These are phyloP conservation scores for Akanthomyces dipterigenus DNA, from an alignment of 2,329 filamentous ascomycete species.

Conservation along the genomic window DNA sequence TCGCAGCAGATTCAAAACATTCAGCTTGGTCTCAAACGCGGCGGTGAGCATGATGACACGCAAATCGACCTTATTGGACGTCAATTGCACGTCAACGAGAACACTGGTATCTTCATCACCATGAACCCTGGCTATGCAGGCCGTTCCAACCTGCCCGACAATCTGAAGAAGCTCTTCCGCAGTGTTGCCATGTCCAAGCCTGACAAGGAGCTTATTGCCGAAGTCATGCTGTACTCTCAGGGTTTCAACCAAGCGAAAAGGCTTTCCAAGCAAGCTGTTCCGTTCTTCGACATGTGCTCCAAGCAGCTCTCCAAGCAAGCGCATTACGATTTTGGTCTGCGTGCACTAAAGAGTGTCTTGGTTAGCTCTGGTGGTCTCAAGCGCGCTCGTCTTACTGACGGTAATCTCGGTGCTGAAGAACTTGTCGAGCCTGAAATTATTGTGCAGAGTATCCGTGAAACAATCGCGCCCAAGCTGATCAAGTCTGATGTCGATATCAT, in stretches of 20 bases:
- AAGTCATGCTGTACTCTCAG: conserved; percentile 99
- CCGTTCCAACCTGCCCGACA: conserved; percentile 95
- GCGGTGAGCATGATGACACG: conserved; percentile 70
- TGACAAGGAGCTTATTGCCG: conserved; percentile 97
- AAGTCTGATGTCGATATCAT: conserved; percentile 86
- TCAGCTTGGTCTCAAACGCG: conserved; percentile 86
- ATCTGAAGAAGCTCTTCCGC: conserved; percentile 98
- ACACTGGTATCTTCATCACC: conserved; percentile 98
- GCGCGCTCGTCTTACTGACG: conserved; percentile 63
- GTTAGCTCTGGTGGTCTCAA: conserved; percentile 97
- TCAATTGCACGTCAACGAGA: conserved; percentile 79
- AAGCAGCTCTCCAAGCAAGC: conserved; percentile 84
- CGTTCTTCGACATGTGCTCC: conserved; percentile 93
- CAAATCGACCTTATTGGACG: conserved; percentile 94
- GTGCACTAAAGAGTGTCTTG: conserved; percentile 95
- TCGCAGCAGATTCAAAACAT: conserved; percentile 99
- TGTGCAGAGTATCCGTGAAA: conserved; percentile 96
- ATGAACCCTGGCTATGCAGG: conserved; percentile 99
- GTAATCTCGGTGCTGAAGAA: conserved; percentile 57
- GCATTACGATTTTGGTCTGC: conserved; percentile 97
- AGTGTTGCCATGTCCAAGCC: conserved; percentile 99
- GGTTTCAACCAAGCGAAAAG: conserved; percentile 95
- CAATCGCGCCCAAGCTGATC: conserved; percentile 95
- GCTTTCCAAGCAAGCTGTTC: conserved; percentile 90
- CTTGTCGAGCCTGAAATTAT: conserved; percentile 93